These are phyloP conservation scores for Russula dissimulans DNA, from an alignment of 768 basidiomycete species.

Conservation along the genomic window DNA sequence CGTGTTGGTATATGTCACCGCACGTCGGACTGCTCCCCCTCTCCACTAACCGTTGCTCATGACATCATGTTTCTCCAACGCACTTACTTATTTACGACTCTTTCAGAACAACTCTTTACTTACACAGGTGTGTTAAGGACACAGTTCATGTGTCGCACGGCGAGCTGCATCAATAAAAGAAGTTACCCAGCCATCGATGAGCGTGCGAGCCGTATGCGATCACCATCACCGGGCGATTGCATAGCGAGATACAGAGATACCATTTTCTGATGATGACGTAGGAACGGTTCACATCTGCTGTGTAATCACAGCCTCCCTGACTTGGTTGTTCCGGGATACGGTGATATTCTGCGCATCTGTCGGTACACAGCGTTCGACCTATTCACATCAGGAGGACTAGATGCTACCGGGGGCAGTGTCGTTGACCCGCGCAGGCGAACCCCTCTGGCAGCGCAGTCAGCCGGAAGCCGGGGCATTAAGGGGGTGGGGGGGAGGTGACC, in stretches of 20 bases:
- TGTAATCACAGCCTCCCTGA: neutral
- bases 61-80: slow-evolving; percentile 4
- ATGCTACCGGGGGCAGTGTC: neutral
- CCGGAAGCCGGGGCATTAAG: neutral
- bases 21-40: neutral
- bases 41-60: neutral
- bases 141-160: neutral
- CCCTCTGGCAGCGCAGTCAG: neutral
- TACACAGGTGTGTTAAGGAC: slow-evolving; percentile 4
- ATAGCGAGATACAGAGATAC: neutral
- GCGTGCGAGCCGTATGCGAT: neutral
- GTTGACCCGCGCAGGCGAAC: neutral
- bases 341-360: neutral
- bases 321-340: neutral
- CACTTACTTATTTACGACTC: neutral
- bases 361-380: neutral
- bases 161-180: neutral
- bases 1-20: neutral
- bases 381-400: neutral
- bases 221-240: neutral
- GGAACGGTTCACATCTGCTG: neutral
- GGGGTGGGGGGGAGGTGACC: too few relatives aligned
- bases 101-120: neutral
- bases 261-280: neutral
- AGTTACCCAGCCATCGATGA: neutral